Conservation (phyloP, 148 eudicot species). For the Cornus suecica region DNA sequence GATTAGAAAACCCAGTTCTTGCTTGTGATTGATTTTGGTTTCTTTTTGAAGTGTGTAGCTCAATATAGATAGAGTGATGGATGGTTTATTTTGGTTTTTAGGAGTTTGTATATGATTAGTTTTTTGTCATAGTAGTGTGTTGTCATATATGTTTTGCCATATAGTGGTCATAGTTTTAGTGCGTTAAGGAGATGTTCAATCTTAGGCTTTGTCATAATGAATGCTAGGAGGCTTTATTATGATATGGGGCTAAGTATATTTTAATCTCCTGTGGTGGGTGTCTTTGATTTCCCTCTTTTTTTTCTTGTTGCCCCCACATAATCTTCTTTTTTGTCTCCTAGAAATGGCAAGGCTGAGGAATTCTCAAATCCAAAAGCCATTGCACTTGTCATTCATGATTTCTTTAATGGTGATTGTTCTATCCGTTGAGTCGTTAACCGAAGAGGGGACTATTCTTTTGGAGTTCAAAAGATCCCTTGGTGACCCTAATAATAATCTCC, state of each 20-base stretch:
- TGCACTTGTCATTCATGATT: constrained; percentile 20
- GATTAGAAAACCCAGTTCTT: not conserved
- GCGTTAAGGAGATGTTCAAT: too few species aligned
- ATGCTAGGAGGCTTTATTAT: not conserved
- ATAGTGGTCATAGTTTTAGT: too few species aligned
- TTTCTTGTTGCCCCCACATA: constrained; percentile 1
- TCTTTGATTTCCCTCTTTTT: not conserved
- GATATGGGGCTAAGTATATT: not conserved
- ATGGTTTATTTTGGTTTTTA: not conserved
- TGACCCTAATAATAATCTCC: constrained; percentile 38
- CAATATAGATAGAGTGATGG: not conserved
- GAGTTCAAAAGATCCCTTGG: constrained; percentile 39
- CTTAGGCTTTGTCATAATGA: not conserved
- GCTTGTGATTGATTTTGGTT: not conserved
- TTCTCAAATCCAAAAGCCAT: constrained; percentile 8
- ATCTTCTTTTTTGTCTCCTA: not conserved
- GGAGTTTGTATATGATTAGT: not conserved
- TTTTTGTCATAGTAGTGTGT: not conserved
- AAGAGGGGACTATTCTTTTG: constrained; percentile 48
- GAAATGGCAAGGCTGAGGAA: constrained; percentile 27
- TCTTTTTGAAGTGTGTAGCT: not conserved
- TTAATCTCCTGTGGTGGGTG: not conserved
- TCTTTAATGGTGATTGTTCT: constrained; percentile 9
- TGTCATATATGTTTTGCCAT: not conserved
- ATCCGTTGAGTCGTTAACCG: constrained; percentile 34